Conservation (phyloP, 257 asterid species). For the Eustoma russellianum region DNA sequence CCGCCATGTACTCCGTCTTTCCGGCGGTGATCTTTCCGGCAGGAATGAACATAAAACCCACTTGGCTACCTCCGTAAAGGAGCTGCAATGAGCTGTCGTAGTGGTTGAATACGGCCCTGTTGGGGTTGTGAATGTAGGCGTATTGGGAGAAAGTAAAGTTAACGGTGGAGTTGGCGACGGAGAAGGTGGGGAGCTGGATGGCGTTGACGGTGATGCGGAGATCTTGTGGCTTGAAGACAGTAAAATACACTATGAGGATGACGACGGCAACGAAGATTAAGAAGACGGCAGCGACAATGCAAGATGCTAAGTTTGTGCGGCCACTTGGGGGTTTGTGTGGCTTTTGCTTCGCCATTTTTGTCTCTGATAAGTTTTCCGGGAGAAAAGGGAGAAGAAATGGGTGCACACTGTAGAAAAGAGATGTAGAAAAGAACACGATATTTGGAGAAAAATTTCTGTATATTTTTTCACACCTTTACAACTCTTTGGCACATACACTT, state of each 20-base stretch:
- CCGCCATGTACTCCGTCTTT: slow-evolving; percentile 62
- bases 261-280: slow-evolving; percentile 41
- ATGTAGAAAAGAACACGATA: too few relatives aligned
- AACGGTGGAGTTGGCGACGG: slow-evolving; percentile 53
- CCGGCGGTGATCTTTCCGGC: slow-evolving; percentile 73
- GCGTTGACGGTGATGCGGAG: slow-evolving; percentile 61
- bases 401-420: too few relatives aligned
- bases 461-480: too few relatives aligned
- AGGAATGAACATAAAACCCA: slow-evolving; percentile 86
- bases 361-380: neutral
- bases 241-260: slow-evolving; percentile 51
- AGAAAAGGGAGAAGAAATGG: neutral
- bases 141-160: slow-evolving; percentile 72
- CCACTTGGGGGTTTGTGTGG: slow-evolving; percentile 48
- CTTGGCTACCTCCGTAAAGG: slow-evolving; percentile 51
- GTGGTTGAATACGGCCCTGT: slow-evolving; percentile 68
- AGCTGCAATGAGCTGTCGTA: slow-evolving; percentile 80
- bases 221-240: slow-evolving; percentile 59
- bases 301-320: slow-evolving; percentile 70
- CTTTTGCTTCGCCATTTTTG: slow-evolving; percentile 37
- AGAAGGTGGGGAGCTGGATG: slow-evolving; percentile 70
- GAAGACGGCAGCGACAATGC: slow-evolving; percentile 70
- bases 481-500: too few relatives aligned
- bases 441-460: too few relatives aligned
- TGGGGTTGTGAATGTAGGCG: slow-evolving; percentile 64